Evolutionary conservation across 495 filamentous ascomycete genomes (phyloP), one percentile per base, ranked within the genome.

Genomic region (Parathielavia hyrcaniae): DNA sequence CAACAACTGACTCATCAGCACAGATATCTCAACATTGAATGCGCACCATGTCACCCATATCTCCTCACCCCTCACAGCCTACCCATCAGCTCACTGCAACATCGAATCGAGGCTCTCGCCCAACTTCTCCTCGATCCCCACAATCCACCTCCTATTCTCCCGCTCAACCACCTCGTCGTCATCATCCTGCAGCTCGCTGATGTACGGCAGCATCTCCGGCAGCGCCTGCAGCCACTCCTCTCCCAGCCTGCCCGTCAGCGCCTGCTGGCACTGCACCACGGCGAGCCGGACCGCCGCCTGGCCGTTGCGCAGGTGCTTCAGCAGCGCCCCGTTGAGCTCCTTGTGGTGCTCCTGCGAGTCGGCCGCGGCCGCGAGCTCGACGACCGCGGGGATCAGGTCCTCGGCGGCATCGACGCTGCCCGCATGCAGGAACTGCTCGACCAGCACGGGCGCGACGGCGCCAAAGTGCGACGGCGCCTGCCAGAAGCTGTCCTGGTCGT

Each of bases 151-250:
- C 67, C 87, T 77, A 10, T 89, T 88, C 75, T 96, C 92, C 62
- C 83, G 75, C 77, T 97, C 93, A 40, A 98, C 91, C 23, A 71
- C 76, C 72, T 97, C 92, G 61, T 97, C 90, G 61, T 96, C 93
- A 70, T 98, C 93, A 70, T 98, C 95, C 76, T 93, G 87, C 60
- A 95, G 66, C 72, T 98, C 93, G 59, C 87, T 91, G 50, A 98
- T 93, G 54, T 89, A 87, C 35, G 93, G 93, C 62, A 97, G 74
- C 84, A 96, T 96, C 79, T 98, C 92, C 0, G 91, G 88, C 69
- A 97, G 71, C 69, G 91, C 77, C 2, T 82, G 79, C 58, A 97
- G 71, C 95, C 95, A 97, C 62, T 97, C 93, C 64, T 97, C 90
- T 22, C 90, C 91, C 22, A 97, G 71, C 53, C 81, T 76, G 52